phyloP scores from a whole-genome alignment of 306 rosid genomes.

The Argentina anserina region DNA sequence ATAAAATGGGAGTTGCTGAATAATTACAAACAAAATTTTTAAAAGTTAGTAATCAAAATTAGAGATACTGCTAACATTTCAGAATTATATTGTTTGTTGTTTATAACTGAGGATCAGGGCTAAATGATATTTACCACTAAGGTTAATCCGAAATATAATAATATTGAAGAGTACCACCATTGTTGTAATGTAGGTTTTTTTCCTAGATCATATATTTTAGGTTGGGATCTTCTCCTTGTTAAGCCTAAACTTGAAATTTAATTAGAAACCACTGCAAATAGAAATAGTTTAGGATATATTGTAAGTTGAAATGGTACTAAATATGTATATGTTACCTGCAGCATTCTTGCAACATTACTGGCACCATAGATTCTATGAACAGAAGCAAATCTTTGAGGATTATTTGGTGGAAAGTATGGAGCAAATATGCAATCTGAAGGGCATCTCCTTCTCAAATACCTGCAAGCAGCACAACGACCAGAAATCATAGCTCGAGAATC shows the following conservation, averaged over 20 bases:
- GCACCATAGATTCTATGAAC: slow-evolving; percentile 70
- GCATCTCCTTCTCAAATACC: slow-evolving; percentile 68
- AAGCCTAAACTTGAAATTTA: background rate
- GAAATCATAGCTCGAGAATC: slow-evolving; percentile 12
- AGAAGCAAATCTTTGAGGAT: slow-evolving; percentile 12
- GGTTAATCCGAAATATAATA: background rate
- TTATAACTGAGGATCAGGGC: background rate
- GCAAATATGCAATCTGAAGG: slow-evolving; percentile 67
- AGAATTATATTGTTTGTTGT: background rate
- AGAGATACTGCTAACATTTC: background rate
- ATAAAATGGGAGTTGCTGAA: slow-evolving; percentile 46
- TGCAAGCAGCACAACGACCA: slow-evolving; percentile 74
- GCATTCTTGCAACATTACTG: slow-evolving; percentile 70
- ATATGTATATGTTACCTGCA: slow-evolving; percentile 41
- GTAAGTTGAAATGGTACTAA: background rate
- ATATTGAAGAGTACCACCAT: background rate
- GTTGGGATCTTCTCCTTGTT: background rate
- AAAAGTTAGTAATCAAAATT: background rate
- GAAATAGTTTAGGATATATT: background rate
- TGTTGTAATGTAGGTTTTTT: background rate
- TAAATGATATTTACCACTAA: background rate
- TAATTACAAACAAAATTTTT: background rate
- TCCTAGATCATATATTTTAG: background rate
- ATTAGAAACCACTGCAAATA: background rate
- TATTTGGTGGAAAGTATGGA: slow-evolving; percentile 11